Conservation (phyloP, 306 rosid species). For the Inga laurina region DNA sequence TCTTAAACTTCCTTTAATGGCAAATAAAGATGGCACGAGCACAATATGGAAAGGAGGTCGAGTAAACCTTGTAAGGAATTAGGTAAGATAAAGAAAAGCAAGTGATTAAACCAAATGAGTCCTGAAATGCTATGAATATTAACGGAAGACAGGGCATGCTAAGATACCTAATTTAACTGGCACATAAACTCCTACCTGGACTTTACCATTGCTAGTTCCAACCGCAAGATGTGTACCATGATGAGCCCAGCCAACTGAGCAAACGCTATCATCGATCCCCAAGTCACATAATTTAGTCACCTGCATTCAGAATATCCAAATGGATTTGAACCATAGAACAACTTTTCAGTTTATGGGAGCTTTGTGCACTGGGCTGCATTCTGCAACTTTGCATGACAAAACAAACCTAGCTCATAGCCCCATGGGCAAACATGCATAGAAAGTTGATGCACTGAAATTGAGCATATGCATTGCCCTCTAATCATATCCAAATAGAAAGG, state of each 20-base stretch:
- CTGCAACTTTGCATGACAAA: neutral
- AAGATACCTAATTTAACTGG: neutral
- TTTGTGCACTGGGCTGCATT: too few relatives aligned
- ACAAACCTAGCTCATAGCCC: neutral
- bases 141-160: neutral
- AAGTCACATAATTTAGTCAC: conserved; percentile 85
- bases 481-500: neutral
- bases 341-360: neutral
- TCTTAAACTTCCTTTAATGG: neutral
- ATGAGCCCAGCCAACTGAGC: conserved; percentile 93
- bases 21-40: neutral
- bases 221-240: conserved; percentile 82
- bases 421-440: neutral
- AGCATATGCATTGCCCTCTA: neutral
- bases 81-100: conserved; percentile 3
- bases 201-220: conserved; percentile 83
- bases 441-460: neutral
- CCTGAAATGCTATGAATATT: neutral
- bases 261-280: conserved; percentile 77
- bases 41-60: neutral
- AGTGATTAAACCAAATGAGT: neutral
- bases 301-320: conserved; percentile 44
- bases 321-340: neutral
- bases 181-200: conserved; percentile 59
- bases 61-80: neutral